Evolutionary conservation across 2,329 filamentous ascomycete genomes (phyloP), one percentile per base, ranked within the genome.

Genomic region (Aspergillus ustus): DNA sequence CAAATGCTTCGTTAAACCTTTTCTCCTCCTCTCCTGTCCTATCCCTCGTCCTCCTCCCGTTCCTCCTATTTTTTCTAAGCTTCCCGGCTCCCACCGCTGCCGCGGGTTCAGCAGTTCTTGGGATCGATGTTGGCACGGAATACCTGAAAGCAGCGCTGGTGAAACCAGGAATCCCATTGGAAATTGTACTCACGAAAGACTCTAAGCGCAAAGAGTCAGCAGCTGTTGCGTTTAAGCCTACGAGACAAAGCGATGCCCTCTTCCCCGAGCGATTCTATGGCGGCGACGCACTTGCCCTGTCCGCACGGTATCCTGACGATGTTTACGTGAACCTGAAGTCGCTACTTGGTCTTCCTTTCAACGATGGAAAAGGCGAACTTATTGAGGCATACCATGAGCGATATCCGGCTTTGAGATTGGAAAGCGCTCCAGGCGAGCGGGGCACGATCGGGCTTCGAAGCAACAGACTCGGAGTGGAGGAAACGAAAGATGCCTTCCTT

Each of bases 101-200:
- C 60, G 87, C 85, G 59, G 85, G 85, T 43, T 87, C 92, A 8
- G 92, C 92, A 57, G 93, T 98, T 19, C 83, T 99, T 22, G 95
- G 95, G 66, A 86, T 99, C 71, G 95, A 99, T 79, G 84, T 99
- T 58, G 95, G 95, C 69, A 97, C 95, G 60, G 92, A 97, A 77
- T 97, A 96, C 81, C 91, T 99, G 81, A 99, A 98, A 82, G 94
- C 94, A 29, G 89, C 91, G 15, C 87, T 99, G 46, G 94, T 99
- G 64, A 98, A 98, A 81, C 95, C 95, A 2, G 95, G 95, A 63
- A 94, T 96, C 56, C 95, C 95, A 11, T 91, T 99, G 75, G 95
- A 99, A 69, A 98, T 99, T 67, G 94, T 99, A 76, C 86, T 97
- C 60, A 97, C 93, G 31, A 99, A 98, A 77, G 95, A 99, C 80